Conservation (phyloP, 208 protist genomes). For the Jaenimonas drosophilae region DNA sequence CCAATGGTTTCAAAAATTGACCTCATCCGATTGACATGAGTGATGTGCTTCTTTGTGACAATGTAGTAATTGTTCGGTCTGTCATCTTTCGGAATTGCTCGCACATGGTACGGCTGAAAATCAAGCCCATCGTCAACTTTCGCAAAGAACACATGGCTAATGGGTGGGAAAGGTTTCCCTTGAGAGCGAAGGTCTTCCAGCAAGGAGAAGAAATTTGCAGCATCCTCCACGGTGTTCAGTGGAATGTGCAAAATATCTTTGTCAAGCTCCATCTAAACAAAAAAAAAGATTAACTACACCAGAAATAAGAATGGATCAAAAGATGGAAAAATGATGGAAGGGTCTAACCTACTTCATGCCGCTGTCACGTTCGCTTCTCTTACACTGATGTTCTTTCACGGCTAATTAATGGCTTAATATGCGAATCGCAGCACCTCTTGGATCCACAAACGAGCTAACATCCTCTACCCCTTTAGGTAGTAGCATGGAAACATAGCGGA, state of each 20-base stretch:
- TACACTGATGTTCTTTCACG: too few relatives aligned
- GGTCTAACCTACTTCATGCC: too few relatives aligned
- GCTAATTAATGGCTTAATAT: too few relatives aligned
- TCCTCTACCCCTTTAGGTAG: too few relatives aligned
- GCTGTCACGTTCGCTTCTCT: too few relatives aligned
- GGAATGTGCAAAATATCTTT: conserved; percentile 3
- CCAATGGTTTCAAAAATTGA: conserved; percentile 34
- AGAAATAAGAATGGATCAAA: too few relatives aligned
- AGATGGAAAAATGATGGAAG: too few relatives aligned
- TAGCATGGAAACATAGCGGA: too few relatives aligned
- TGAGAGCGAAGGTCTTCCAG: conserved; percentile 19
- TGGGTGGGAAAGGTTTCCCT: conserved; percentile 26
- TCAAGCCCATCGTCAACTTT: conserved; percentile 37
- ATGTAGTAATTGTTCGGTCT: conserved; percentile 74
- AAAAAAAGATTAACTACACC: too few relatives aligned
- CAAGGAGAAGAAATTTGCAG: conserved; percentile 25
- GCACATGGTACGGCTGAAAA: conserved; percentile 81
- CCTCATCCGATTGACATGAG: conserved; percentile 47
- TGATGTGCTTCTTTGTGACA: conserved; percentile 48
- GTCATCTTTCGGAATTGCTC: conserved; percentile 50
- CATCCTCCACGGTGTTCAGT: conserved; percentile 46
- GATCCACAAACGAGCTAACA: too few relatives aligned
- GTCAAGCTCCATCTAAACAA: too few relatives aligned
- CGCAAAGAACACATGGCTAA: conserved; percentile 83
- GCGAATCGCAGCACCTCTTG: too few relatives aligned